phyloP scores from a whole-genome alignment of 441 rosid species.

The Jatropha podagrica region DNA sequence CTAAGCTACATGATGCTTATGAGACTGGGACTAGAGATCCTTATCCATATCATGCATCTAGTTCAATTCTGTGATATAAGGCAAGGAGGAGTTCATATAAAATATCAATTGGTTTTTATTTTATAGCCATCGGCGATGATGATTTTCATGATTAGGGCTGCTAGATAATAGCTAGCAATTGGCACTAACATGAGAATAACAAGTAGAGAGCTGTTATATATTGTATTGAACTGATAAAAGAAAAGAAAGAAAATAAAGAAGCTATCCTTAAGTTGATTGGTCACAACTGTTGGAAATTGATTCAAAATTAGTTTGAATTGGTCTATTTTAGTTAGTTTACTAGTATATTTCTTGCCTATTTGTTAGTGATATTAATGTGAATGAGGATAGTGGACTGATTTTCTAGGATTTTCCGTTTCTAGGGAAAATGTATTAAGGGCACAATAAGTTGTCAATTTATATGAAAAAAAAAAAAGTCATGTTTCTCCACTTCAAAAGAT shows the following conservation, averaged over 20 bases:
- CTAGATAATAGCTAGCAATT: not conserved
- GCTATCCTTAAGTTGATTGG: not conserved
- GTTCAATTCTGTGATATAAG: not conserved
- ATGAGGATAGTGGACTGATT: too few relatives aligned
- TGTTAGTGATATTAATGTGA: too few relatives aligned
- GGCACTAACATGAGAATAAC: too few relatives aligned
- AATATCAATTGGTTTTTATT: not conserved
- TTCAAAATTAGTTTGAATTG: too few relatives aligned
- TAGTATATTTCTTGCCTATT: too few relatives aligned
- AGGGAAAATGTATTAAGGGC: too few relatives aligned
- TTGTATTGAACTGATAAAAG: not conserved
- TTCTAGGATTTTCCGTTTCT: too few relatives aligned
- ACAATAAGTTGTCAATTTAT: too few relatives aligned
- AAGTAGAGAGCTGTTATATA: not conserved
- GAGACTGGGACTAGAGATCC: not conserved
- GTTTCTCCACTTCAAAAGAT: too few relatives aligned
- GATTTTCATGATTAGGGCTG: not conserved
- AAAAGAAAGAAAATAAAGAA: too few relatives aligned
- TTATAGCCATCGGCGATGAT: not conserved
- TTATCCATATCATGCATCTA: not conserved
- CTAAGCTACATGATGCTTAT: not conserved
- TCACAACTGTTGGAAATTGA: not conserved
- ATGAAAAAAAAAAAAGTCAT: too few relatives aligned
- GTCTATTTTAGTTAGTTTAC: too few relatives aligned
- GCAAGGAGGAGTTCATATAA: not conserved